These are phyloP conservation scores for Gilbertella persicaria DNA, from an alignment of 371 early-diverging fungal genomes.

Conservation along the genomic window DNA sequence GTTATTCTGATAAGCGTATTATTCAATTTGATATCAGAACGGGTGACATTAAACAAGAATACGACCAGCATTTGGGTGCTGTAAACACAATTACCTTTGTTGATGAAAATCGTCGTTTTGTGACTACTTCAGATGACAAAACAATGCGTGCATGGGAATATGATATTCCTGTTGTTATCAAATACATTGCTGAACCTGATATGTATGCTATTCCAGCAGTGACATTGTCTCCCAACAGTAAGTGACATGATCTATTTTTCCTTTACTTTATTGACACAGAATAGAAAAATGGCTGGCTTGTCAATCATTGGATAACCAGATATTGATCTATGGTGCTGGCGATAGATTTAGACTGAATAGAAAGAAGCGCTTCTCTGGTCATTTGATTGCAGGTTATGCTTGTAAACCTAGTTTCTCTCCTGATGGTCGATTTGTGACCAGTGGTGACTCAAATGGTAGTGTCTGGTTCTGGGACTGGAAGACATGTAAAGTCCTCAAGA, in stretches of 20 bases:
- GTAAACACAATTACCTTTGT: conserved; percentile 97
- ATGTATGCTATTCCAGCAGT: conserved; percentile 97
- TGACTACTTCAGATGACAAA: conserved; percentile 96
- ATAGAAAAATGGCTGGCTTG: conserved; percentile 92
- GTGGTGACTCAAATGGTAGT: conserved; percentile 93
- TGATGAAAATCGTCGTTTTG: conserved; percentile 91
- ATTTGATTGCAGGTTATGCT: conserved; percentile 93
- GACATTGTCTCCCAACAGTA: conserved; percentile 84
- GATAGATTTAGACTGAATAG: conserved; percentile 87
- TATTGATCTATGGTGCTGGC: conserved; percentile 83
- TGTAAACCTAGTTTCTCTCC: conserved; percentile 93
- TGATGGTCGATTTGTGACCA: conserved; percentile 86
- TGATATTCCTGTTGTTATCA: conserved; percentile 96
- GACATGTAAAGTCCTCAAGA: conserved; percentile 79
- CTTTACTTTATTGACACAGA: conserved; percentile 24
- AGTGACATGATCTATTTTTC: conserved; percentile 24
- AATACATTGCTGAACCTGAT: conserved; percentile 93
- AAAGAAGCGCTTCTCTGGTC: conserved; percentile 92
- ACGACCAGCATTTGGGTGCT: conserved; percentile 95
- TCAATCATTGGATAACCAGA: conserved; percentile 94
- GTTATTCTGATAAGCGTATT: conserved; percentile 92
- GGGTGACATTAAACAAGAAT: conserved; percentile 89
- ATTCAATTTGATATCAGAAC: conserved; percentile 83
- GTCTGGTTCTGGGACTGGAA: conserved; percentile 98
- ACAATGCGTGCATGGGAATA: conserved; percentile 97